These are phyloP conservation scores for Epichloe gansuensis DNA, from an alignment of 2,329 filamentous ascomycete species.

Conservation along the genomic window DNA sequence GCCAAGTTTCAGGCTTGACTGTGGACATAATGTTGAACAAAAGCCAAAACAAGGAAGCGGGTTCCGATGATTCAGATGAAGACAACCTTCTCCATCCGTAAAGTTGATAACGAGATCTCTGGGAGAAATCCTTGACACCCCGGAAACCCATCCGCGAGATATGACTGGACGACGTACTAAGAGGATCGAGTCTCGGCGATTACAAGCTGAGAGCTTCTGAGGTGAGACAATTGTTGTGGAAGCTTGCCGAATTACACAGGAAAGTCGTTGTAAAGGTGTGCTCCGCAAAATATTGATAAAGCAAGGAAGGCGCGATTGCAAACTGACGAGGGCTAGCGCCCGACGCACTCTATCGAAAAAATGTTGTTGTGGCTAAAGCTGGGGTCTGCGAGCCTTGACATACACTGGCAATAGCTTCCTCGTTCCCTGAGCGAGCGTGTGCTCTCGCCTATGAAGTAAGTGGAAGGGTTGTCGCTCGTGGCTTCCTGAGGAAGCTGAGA, in stretches of 20 bases:
- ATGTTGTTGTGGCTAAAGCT: background rate
- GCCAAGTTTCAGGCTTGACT: constrained; percentile 25
- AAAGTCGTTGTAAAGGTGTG: constrained; percentile 4
- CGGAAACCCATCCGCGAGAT: background rate
- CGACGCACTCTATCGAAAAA: background rate
- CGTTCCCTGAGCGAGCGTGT: background rate
- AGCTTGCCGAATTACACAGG: constrained; percentile 1
- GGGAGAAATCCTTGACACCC: background rate
- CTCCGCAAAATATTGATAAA: background rate
- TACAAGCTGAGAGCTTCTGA: constrained; percentile 4
- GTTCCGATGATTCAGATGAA: background rate
- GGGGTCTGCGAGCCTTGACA: background rate
- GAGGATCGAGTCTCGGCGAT: constrained; percentile 9
- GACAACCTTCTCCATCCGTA: background rate
- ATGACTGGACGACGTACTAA: background rate
- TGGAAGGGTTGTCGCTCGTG: background rate
- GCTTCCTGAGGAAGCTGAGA: background rate
- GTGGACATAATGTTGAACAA: constrained; percentile 16
- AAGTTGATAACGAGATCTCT: background rate
- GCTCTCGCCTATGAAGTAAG: no score
- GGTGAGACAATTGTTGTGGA: background rate
- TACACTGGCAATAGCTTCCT: background rate
- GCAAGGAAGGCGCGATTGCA: background rate
- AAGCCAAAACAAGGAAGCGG: background rate
- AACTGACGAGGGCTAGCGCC: background rate